Conservation (phyloP, 208 protist species). For the Vickermania spadyakhi region DNA sequence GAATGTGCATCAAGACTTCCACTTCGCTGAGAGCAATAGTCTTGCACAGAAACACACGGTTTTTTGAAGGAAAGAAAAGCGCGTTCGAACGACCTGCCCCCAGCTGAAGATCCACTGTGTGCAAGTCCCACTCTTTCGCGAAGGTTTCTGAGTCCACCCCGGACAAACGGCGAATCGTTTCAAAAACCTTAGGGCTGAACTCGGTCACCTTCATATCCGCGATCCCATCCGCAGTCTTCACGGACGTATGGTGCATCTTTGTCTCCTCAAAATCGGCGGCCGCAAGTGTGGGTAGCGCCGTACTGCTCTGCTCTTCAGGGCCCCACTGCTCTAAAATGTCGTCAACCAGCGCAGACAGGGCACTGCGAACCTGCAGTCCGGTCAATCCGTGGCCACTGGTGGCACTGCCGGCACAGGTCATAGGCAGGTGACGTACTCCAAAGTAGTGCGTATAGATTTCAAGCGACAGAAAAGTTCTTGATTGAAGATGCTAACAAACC, state of each 20-base stretch:
- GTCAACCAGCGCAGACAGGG: not conserved
- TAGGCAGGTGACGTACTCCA: too few species aligned
- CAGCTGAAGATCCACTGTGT: conserved; percentile 42
- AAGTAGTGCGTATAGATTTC: too few species aligned
- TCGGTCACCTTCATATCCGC: conserved; percentile 37
- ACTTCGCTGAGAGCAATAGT: conserved; percentile 69
- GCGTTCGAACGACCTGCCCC: conserved; percentile 78
- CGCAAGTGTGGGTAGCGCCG: too few species aligned
- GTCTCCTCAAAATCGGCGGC: too few species aligned
- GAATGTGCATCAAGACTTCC: conserved; percentile 37
- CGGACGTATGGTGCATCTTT: too few species aligned
- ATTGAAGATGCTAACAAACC: too few species aligned
- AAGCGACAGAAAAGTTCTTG: too few species aligned
- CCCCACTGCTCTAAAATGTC: not conserved
- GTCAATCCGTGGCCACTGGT: conserved; percentile 71
- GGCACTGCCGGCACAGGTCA: conserved; percentile 22
- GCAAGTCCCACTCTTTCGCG: conserved; percentile 59
- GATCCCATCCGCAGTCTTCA: not conserved
- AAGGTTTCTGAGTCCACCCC: conserved; percentile 40
- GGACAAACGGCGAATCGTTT: conserved; percentile 36
- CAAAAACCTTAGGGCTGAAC: conserved; percentile 72
- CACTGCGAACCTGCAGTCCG: conserved; percentile 43
- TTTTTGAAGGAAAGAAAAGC: conserved; percentile 71
- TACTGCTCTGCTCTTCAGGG: too few species aligned
- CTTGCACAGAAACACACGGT: conserved; percentile 76